These are phyloP conservation scores for Fusarium pseudograminearum DNA, from an alignment of 2,329 filamentous ascomycete genomes.

Conservation along the genomic window DNA sequence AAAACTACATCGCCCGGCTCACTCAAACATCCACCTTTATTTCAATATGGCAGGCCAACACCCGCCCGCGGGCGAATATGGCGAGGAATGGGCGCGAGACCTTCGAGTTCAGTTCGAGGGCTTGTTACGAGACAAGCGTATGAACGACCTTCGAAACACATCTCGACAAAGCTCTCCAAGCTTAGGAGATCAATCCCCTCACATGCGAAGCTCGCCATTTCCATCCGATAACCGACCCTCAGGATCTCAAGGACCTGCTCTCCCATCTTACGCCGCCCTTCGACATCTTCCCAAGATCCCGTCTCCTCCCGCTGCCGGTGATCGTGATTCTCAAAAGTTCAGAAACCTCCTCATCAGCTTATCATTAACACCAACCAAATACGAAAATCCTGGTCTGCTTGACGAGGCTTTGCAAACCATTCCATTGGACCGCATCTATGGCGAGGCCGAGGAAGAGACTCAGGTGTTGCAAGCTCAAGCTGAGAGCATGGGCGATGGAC, in stretches of 20 bases:
- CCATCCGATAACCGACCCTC: slow-evolving; percentile 59
- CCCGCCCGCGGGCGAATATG: slow-evolving; percentile 60
- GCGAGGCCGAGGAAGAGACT: slow-evolving; percentile 92
- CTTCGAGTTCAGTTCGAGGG: slow-evolving; percentile 88
- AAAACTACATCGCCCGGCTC: slow-evolving; percentile 12
- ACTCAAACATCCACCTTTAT: neutral
- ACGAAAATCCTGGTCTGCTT: slow-evolving; percentile 93
- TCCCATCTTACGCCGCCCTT: slow-evolving; percentile 62
- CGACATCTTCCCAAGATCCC: slow-evolving; percentile 70
- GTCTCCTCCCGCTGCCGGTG: slow-evolving; percentile 74
- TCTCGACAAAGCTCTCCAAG: slow-evolving; percentile 70
- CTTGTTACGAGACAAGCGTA: slow-evolving; percentile 84
- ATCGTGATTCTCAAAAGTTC: slow-evolving; percentile 78
- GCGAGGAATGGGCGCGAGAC: slow-evolving; percentile 82
- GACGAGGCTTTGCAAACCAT: slow-evolving; percentile 91
- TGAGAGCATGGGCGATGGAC: slow-evolving; percentile 83
- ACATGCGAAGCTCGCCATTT: slow-evolving; percentile 57
- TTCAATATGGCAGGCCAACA: slow-evolving; percentile 56
- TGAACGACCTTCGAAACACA: slow-evolving; percentile 76
- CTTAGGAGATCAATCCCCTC: slow-evolving; percentile 64
- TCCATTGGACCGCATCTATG: slow-evolving; percentile 90
- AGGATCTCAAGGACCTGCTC: slow-evolving; percentile 59
- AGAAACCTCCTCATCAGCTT: slow-evolving; percentile 86
- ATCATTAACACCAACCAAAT: slow-evolving; percentile 89
- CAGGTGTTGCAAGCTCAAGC: slow-evolving; percentile 90